Evolutionary conservation across 768 basidiomycete species (phyloP).

Genomic region (Lactarius sp.): DNA sequence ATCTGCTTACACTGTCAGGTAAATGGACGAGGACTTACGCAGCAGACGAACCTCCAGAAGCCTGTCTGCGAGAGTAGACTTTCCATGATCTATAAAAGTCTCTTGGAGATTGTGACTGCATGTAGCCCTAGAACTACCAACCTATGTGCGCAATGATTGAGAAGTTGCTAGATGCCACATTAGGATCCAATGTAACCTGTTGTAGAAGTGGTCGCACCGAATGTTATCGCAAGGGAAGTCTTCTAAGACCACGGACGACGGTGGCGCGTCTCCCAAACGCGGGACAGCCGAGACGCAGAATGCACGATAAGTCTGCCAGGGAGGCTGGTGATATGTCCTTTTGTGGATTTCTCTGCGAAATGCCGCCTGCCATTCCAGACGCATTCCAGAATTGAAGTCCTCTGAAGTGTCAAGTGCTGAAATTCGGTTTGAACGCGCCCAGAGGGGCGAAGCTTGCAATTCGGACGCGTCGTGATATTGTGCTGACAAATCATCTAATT

Average conservation of each 20-base stretch:
- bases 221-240: slow-evolving; percentile 65
- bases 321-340: neutral
- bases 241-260: slow-evolving; percentile 43
- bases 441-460: neutral
- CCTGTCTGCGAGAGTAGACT: slow-evolving; percentile 90
- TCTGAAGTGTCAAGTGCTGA: neutral
- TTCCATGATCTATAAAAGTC: slow-evolving; percentile 71
- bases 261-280: neutral
- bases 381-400: slow-evolving; percentile 26
- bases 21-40: slow-evolving; percentile 1
- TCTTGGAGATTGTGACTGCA: neutral
- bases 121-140: slow-evolving; percentile 29
- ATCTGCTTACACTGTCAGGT: slow-evolving; percentile 46
- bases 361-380: slow-evolving; percentile 33
- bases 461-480: neutral
- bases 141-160: slow-evolving; percentile 97
- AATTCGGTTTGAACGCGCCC: neutral
- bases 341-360: slow-evolving; percentile 30
- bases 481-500: slow-evolving; percentile 21
- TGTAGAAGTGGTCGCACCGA: slow-evolving; percentile 41
- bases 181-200: neutral
- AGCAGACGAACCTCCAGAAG: slow-evolving; percentile 60
- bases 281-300: slow-evolving; percentile 15
- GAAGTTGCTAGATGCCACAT: slow-evolving; percentile 60
- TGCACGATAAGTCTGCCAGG: neutral